These are phyloP conservation scores for Aspergillus flavus DNA, from an alignment of 2,329 filamentous ascomycete genomes.

Conservation along the genomic window DNA sequence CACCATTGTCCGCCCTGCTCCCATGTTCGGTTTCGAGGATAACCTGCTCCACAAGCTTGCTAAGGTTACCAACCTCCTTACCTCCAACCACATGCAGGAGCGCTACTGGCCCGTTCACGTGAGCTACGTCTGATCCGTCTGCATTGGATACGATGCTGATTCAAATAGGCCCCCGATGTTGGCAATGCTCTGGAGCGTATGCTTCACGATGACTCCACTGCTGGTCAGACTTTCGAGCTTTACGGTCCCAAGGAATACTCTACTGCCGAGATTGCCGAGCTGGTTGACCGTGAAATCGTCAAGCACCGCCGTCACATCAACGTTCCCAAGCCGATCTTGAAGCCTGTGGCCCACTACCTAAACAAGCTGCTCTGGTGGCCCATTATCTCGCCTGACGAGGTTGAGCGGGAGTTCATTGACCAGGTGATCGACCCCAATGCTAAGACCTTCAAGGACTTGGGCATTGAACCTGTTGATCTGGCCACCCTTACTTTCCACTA, in stretches of 20 bases:
- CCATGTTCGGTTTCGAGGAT: conserved; percentile 94
- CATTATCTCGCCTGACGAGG: conserved; percentile 76
- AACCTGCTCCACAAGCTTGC: conserved; percentile 85
- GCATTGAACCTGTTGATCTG: conserved; percentile 85
- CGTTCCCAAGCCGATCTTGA: conserved; percentile 76
- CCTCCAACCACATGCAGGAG: conserved; percentile 91
- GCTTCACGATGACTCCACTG: conserved; percentile 87
- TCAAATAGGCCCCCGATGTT: conserved; percentile 76
- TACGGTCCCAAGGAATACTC: conserved; percentile 93
- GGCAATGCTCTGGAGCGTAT: conserved; percentile 86
- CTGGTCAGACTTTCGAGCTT: conserved; percentile 88
- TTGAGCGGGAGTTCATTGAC: conserved; percentile 91
- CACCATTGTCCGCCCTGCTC: conserved; percentile 91
- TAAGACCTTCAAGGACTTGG: conserved; percentile 94
- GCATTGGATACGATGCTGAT: conserved; percentile 18
- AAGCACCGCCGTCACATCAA: conserved; percentile 91
- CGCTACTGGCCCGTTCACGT: conserved; percentile 90
- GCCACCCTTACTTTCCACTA: conserved; percentile 90
- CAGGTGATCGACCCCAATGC: conserved; percentile 86
- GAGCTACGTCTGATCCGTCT: conserved; percentile 30
- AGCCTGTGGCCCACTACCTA: conserved; percentile 71
- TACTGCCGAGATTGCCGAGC: conserved; percentile 78
- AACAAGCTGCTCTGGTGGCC: conserved; percentile 92
- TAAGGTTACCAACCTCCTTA: conserved; percentile 77
- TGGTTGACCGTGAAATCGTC: conserved; percentile 91